phyloP scores from a whole-genome alignment of 73 alveolate species.

The Breviolum minutum region DNA sequence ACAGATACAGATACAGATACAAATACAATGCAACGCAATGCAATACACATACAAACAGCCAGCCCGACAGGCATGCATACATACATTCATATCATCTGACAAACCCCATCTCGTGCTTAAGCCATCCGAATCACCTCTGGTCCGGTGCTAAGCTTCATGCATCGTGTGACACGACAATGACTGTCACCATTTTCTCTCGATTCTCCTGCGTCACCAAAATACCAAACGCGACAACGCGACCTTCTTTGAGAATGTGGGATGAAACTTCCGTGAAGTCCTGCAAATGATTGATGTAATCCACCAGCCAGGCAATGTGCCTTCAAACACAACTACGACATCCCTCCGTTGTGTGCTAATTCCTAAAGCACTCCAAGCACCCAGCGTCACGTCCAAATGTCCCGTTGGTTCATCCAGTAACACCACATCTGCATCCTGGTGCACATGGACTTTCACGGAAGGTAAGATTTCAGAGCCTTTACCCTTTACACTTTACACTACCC shows the following conservation, averaged over 20 bases:
- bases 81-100: no score
- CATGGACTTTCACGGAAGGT: no score
- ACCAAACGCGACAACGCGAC: background rate
- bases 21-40: no score
- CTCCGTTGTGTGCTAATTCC: background rate
- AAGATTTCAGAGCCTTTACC: no score
- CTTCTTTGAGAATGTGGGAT: background rate
- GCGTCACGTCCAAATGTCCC: conserved; percentile 79
- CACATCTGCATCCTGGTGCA: conserved; percentile 63
- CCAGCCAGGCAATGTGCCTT: conserved; percentile 83
- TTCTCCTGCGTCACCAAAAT: background rate
- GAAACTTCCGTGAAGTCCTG: background rate
- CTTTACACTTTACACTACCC: no score
- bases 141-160: background rate
- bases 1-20: no score
- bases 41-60: no score
- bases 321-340: background rate
- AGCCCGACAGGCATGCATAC: no score
- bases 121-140: background rate
- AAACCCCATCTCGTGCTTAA: no score
- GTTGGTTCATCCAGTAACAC: conserved; percentile 88
- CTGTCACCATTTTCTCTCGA: conserved; percentile 26
- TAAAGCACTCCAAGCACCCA: background rate
- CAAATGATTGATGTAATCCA: conserved; percentile 65
- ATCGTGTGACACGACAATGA: conserved; percentile 71